These are phyloP conservation scores for Coniosporium apollinis DNA, from an alignment of 495 filamentous ascomycete species.

Conservation along the genomic window DNA sequence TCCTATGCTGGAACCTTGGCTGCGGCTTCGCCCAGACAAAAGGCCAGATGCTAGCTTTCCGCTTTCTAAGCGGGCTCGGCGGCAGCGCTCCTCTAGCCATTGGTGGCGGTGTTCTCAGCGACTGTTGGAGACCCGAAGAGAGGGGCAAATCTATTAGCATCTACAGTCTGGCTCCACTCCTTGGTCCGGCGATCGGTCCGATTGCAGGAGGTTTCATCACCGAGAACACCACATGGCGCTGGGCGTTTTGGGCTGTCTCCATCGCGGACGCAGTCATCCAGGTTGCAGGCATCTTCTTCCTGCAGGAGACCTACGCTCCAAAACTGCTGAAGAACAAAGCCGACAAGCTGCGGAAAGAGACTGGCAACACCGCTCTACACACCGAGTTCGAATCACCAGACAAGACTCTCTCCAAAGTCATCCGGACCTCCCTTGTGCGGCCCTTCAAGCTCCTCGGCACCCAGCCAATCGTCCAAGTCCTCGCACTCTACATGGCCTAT, in stretches of 20 bases:
- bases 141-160: conserved; percentile 23
- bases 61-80: conserved; percentile 25
- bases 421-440: conserved; percentile 19
- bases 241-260: conserved; percentile 29
- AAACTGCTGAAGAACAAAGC: conserved; percentile 42
- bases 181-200: conserved; percentile 25
- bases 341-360: conserved; percentile 40
- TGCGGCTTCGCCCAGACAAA: conserved; percentile 24
- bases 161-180: conserved; percentile 24
- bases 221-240: conserved; percentile 37
- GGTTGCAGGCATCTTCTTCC: conserved; percentile 43
- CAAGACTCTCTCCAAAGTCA: conserved; percentile 14
- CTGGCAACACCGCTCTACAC: conserved; percentile 41
- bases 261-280: conserved; percentile 49
- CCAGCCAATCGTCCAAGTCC: conserved; percentile 35
- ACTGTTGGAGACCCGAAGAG: conserved; percentile 23
- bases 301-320: conserved; percentile 56
- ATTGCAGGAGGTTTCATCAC: conserved; percentile 38
- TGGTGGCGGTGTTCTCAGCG: conserved; percentile 24
- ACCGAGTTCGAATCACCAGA: conserved; percentile 43
- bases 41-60: conserved; percentile 23
- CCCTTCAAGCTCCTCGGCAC: conserved; percentile 34
- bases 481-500: conserved; percentile 49
- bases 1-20: conserved; percentile 22
- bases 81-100: conserved; percentile 25